Conservation (phyloP, 2,329 filamentous ascomycete species). For the Talaromyces atroroseus region DNA sequence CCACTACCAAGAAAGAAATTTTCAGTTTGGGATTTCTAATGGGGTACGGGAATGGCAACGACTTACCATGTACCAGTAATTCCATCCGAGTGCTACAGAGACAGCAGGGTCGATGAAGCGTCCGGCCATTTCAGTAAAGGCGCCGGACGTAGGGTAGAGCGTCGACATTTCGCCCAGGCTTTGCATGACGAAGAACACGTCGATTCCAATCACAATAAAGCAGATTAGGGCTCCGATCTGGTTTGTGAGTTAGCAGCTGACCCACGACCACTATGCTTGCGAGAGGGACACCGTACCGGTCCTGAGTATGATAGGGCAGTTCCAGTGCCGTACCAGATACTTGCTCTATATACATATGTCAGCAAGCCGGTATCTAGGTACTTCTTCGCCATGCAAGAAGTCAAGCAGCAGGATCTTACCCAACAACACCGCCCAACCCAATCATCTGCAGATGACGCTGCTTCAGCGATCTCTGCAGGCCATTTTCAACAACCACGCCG, state of each 20-base stretch:
- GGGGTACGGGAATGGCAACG: not conserved
- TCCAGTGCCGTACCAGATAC: constrained; percentile 13
- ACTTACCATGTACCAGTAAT: constrained; percentile 21
- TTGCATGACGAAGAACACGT: constrained; percentile 13
- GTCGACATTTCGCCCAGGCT: constrained; percentile 11
- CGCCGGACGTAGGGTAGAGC: constrained; percentile 10
- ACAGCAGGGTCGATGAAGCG: constrained; percentile 13
- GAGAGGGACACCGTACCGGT: constrained; percentile 2
- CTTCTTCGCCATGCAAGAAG: not conserved
- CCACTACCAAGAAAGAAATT: constrained; percentile 1
- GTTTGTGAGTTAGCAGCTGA: not conserved
- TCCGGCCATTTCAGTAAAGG: constrained; percentile 12
- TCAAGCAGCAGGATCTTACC: not conserved
- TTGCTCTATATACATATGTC: constrained; percentile 3
- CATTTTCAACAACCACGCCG: constrained; percentile 6
- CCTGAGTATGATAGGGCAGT: constrained; percentile 10
- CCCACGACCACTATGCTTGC: not conserved
- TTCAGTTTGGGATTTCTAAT: not conserved
- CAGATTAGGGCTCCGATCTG: constrained; percentile 8
- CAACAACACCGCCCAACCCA: constrained; percentile 10
- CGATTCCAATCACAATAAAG: constrained; percentile 10
- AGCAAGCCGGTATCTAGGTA: not conserved
- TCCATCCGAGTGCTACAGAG: constrained; percentile 20
- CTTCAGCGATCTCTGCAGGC: constrained; percentile 8
- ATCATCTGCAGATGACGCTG: constrained; percentile 12